Percentiles rank a stretch among this genome's conserved stretches.
Conservation (phyloP, 306 rosid species). For the Comarum palustre region DNA sequence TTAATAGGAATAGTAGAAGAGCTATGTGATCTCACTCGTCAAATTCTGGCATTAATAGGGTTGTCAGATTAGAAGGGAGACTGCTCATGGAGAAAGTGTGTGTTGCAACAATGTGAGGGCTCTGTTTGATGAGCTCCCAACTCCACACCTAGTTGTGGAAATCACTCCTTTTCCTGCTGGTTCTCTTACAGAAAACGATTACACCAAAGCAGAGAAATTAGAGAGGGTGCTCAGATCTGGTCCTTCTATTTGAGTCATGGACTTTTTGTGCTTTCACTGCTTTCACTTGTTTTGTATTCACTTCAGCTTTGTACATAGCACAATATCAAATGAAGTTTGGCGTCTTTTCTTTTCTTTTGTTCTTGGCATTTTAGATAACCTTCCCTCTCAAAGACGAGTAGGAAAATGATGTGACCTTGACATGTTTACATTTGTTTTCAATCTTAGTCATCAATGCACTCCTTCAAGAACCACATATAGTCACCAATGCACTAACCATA, state of each 20-base stretch:
- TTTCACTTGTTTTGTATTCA: constrained; percentile 6
- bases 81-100: constrained; percentile 97
- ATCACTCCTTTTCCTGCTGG: constrained; percentile 89
- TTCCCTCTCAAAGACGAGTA: background rate
- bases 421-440: background rate
- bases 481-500: background rate
- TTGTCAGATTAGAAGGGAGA: constrained; percentile 91
- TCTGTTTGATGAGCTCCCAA: constrained; percentile 90
- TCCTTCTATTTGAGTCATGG: constrained; percentile 56
- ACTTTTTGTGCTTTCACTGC: background rate
- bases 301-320: constrained; percentile 27
- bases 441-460: background rate
- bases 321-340: constrained; percentile 12
- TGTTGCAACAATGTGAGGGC: constrained; percentile 98
- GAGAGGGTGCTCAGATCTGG: constrained; percentile 88
- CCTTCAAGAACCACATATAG: background rate
- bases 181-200: constrained; percentile 70
- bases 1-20: background rate
- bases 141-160: constrained; percentile 79
- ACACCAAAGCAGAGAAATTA: constrained; percentile 85
- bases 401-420: background rate
- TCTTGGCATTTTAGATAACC: background rate
- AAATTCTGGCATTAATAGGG: constrained; percentile 47
- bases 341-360: background rate
- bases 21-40: background rate